Percentiles rank a stretch among this genome's conserved stretches.
Evolutionary conservation across 345 rosid genomes (phyloP).

Genomic region (Iberis pinnata): DNA sequence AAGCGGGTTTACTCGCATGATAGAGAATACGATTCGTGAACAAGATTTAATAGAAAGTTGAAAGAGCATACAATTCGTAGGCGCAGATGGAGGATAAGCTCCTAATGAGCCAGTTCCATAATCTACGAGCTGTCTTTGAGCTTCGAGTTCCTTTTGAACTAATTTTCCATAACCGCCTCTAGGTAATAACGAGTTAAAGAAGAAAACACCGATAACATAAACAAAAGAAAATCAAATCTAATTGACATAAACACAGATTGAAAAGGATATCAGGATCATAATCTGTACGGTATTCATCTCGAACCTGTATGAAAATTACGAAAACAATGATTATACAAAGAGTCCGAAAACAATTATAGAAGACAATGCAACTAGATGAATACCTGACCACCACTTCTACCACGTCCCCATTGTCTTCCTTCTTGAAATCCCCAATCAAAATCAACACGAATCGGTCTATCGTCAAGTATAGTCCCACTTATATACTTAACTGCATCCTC

Average conservation of each 20-base stretch:
- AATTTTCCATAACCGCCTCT: conserved; percentile 99
- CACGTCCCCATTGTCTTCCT: conserved; percentile 99
- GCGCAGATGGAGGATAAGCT: conserved; percentile 56
- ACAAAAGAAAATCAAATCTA: conserved; percentile 3
- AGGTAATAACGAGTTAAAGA: conserved; percentile 38
- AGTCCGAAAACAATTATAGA: background rate
- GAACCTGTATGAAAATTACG: conserved; percentile 52
- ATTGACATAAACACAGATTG: background rate
- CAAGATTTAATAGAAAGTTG: background rate
- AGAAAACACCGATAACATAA: background rate
- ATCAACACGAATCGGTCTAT: conserved; percentile 94
- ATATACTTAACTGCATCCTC: conserved; percentile 93
- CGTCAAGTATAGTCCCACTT: conserved; percentile 97
- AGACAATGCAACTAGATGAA: background rate
- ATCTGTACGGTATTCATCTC: conserved; percentile 98
- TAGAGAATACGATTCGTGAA: background rate
- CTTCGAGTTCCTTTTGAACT: conserved; percentile 87
- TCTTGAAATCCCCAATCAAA: conserved; percentile 99
- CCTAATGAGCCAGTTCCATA: conserved; percentile 88
- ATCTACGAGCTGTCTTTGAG: conserved; percentile 90
- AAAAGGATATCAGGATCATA: conserved; percentile 99
- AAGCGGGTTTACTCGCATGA: background rate
- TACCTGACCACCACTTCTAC: conserved; percentile 98
- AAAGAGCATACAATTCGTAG: conserved; percentile 59
- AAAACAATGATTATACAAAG: background rate